Base-by-base conservation (phyloP, 352 stramenopile genomes). In the Phytopythium delawarense region DNA sequence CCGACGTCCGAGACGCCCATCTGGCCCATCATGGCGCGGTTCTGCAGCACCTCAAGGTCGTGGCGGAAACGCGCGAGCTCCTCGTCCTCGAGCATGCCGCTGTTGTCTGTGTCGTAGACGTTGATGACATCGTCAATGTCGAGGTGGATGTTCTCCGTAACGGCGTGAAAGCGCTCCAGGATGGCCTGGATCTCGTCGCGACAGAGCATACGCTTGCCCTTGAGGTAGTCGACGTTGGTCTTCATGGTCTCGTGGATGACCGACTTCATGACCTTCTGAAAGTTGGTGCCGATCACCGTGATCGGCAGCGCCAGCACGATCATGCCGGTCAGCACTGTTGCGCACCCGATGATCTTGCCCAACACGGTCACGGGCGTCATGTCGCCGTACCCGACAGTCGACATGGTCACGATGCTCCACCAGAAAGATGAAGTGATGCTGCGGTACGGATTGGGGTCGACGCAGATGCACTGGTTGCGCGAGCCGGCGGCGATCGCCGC, bases 381-480 rank as follows among this genome's bases (percentile, higher is more conserved):
- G 56, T 97, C 89, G 2, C 89, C 89, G 57, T 96, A 97, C 1
- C 89, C 89, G 4, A 96, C 88, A 0, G 89, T 96, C 25, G 89
- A 96, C 79, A 96, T 94, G n/a, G 89, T 97, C 58, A 97, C 87
- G 54, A 97, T 87, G 55, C 89, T 90, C 87, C 87, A 97, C 84
- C 89, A 96, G 30, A 96, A 92, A 5, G 82, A 88, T 25, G 78
- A 70, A 0, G 82, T 77, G 55, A 97, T 95, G 57, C 78, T 89
- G 60, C 67, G 75, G 71, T 94, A 96, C 25, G 87, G 88, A 21
- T 89, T 92, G n/a, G 78, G 79, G 59, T 94, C 88, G 20, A 89
- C 69, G 35, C 78, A 88, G 1, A 87, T 65, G 54, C 81, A 89
- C 7, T 62, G 21, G 16, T 72, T 32, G 28, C 52, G 61, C 11